Conservation (phyloP, 345 rosid genomes). For the Hypericum androsaemum region DNA sequence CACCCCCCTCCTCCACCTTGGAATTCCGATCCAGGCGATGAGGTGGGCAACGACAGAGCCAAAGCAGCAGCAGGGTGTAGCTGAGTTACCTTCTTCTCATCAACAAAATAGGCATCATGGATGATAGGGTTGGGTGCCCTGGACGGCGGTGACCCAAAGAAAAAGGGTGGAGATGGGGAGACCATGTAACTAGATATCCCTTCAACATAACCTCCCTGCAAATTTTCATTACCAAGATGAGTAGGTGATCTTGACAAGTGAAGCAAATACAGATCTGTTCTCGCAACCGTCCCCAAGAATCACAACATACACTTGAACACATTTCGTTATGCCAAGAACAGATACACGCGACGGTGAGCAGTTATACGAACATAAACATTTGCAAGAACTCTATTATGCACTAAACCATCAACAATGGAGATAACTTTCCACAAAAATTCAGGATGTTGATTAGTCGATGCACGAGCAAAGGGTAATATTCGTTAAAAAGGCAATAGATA, state of each 20-base stretch:
- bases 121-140: slow-evolving; percentile 57
- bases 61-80: slow-evolving; percentile 6
- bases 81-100: slow-evolving; percentile 16
- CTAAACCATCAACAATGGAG: no score
- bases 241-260: no score
- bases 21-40: slow-evolving; percentile 2
- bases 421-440: no score
- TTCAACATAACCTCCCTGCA: slow-evolving; percentile 38
- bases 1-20: slow-evolving; percentile 34
- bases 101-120: slow-evolving; percentile 55
- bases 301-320: no score
- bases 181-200: slow-evolving; percentile 20
- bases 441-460: no score
- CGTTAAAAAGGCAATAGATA: no score
- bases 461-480: no score
- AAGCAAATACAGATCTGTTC: background rate
- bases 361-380: no score
- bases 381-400: no score
- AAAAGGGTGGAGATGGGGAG: slow-evolving; percentile 58
- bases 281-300: background rate
- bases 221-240: background rate
- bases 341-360: no score
- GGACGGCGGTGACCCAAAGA: slow-evolving; percentile 63
- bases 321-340: no score
- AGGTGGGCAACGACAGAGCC: slow-evolving; percentile 29